phyloP scores from a whole-genome alignment of 1,139 yeast species.

The Magnusiomyces paraingens region DNA sequence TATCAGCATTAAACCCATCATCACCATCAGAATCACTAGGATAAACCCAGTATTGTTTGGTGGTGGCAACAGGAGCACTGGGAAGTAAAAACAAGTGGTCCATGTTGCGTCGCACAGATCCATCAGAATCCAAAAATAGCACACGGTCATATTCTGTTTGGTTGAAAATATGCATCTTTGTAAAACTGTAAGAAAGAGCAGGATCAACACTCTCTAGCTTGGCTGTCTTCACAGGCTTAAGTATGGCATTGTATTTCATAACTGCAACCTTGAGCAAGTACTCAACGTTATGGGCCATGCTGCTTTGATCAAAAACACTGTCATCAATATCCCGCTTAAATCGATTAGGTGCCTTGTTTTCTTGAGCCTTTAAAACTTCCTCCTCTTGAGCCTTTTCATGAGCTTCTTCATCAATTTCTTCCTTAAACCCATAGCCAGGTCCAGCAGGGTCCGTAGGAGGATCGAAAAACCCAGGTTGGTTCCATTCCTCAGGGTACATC shows the following conservation, averaged over 20 bases:
- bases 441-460: background rate
- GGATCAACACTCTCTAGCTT: conserved; percentile 19
- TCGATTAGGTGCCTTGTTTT: background rate
- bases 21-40: background rate
- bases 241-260: conserved; percentile 19
- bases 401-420: background rate
- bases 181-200: conserved; percentile 33
- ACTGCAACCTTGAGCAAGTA: too few species aligned
- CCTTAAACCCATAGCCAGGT: too few species aligned
- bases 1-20: background rate
- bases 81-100: conserved; percentile 47
- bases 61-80: conserved; percentile 33
- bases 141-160: conserved; percentile 43
- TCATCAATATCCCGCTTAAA: too few species aligned
- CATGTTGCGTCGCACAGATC: conserved; percentile 27
- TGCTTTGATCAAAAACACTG: too few species aligned
- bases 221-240: conserved; percentile 27
- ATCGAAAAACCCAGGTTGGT: background rate
- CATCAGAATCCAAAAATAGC: conserved; percentile 42
- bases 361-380: background rate
- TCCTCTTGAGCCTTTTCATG: background rate
- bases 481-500: conserved; percentile 21
- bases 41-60: conserved; percentile 32
- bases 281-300: too few species aligned
- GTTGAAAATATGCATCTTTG: conserved; percentile 42